A percentile compares a stretch with the other conserved stretches of the same genome.
Evolutionary conservation across 2,329 filamentous ascomycete genomes (phyloP).

Genomic region (Colletotrichum sp.): DNA sequence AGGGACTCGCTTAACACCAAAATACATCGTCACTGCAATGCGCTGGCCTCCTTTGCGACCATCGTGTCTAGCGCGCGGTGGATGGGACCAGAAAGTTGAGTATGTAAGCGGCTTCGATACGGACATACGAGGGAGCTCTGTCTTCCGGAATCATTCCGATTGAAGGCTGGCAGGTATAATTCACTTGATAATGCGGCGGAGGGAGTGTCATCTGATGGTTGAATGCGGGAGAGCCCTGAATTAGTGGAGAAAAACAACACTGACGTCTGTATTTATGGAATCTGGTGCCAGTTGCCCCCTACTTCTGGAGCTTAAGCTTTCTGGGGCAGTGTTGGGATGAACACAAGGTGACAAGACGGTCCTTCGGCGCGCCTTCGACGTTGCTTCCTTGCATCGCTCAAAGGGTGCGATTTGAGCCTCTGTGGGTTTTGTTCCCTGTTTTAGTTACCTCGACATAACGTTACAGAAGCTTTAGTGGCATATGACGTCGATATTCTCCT

Average conservation of each 20-base stretch:
- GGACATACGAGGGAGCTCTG: background rate
- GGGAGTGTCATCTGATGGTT: background rate
- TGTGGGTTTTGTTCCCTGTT: conserved; percentile 3
- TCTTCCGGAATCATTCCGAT: background rate
- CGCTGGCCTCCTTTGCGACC: background rate
- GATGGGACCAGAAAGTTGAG: background rate
- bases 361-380: background rate
- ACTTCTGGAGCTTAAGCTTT: background rate
- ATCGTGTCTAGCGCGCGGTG: background rate
- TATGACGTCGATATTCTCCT: conserved; percentile 4
- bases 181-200: background rate
- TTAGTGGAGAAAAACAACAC: background rate
- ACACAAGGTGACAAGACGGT: background rate
- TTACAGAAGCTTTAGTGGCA: background rate
- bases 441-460: background rate
- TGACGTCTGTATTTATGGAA: background rate
- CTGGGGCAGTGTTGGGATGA: conserved; percentile 4
- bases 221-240: background rate
- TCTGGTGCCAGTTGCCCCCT: background rate
- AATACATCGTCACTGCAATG: background rate
- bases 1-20: background rate
- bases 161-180: background rate
- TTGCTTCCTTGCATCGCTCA: background rate
- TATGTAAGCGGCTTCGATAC: background rate
- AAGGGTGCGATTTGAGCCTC: background rate